Percentiles rank a stretch among this genome's conserved stretches.
Conservation (phyloP, 805 yeast species). For the Candida pseudofarinosa region DNA sequence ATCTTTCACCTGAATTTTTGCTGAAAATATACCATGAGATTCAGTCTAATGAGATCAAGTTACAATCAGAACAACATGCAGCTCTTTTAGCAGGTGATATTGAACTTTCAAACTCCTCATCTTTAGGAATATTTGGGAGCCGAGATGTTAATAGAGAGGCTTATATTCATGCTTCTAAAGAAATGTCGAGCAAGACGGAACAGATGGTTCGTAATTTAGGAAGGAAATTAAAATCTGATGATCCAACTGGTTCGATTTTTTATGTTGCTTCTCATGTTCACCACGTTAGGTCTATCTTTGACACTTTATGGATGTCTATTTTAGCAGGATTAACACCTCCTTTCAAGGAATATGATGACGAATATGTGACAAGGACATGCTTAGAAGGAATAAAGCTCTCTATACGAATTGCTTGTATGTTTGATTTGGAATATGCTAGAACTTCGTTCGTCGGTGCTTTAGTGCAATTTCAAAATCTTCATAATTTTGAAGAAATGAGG, state of each 20-base stretch:
- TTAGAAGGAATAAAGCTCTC: conserved; percentile 84
- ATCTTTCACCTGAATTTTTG: conserved; percentile 71
- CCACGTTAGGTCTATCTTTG: conserved; percentile 90
- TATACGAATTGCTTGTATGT: conserved; percentile 77
- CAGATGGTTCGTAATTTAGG: conserved; percentile 68
- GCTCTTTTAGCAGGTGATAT: conserved; percentile 72
- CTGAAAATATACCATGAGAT: conserved; percentile 74
- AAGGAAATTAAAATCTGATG: conserved; percentile 38
- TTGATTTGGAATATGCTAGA: conserved; percentile 79
- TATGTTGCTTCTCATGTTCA: conserved; percentile 84
- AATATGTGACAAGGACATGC: conserved; percentile 62
- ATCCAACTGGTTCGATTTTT: conserved; percentile 43
- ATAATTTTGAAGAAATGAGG: conserved; percentile 73
- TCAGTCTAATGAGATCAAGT: conserved; percentile 76
- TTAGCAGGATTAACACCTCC: conserved; percentile 93
- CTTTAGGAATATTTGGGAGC: conserved; percentile 62
- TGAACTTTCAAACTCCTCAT: conserved; percentile 24
- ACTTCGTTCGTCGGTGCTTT: conserved; percentile 87
- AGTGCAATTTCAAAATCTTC: conserved; percentile 78
- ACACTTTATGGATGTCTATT: conserved; percentile 94
- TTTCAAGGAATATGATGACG: conserved; percentile 81
- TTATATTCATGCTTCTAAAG: conserved; percentile 87
- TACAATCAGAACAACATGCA: conserved; percentile 91
- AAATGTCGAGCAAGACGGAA: conserved; percentile 86
- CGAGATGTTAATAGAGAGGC: conserved; percentile 74